These are phyloP conservation scores for Takakia lepidozioides DNA, from an alignment of 225 moss, liverwort and hornwort species.

Conservation along the genomic window DNA sequence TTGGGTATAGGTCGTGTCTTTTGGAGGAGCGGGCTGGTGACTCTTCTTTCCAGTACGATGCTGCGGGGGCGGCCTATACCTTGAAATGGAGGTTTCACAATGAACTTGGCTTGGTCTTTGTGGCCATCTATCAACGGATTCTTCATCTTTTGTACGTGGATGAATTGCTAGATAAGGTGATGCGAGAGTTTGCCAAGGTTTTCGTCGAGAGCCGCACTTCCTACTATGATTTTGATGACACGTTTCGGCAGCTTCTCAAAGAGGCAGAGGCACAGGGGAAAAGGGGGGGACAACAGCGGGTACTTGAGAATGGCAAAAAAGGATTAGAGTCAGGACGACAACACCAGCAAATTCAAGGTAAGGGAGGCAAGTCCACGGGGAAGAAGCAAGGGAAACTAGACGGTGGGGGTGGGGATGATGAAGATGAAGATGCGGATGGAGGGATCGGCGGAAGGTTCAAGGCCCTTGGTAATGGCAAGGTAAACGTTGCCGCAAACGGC, in stretches of 20 bases:
- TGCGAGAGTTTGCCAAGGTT: conserved; percentile 63
- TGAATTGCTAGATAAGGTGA: conserved; percentile 83
- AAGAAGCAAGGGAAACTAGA: conserved; percentile 15
- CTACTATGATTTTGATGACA: conserved; percentile 80
- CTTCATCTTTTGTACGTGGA: conserved; percentile 93
- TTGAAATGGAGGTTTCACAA: conserved; percentile 99
- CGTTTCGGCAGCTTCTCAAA: conserved; percentile 72
- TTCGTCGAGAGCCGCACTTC: conserved; percentile 47
- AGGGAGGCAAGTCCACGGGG: conserved; percentile 48
- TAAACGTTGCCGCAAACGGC: too few species aligned
- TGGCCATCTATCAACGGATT: conserved; percentile 93
- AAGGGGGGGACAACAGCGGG: conserved; percentile 48
- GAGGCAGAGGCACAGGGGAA: conserved; percentile 71
- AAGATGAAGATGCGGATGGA: conserved; percentile 46
- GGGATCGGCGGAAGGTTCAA: conserved; percentile 15
- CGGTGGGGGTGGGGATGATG: conserved; percentile 26
- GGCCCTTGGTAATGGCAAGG: conserved; percentile 28
- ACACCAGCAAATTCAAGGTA: conserved; percentile 42
- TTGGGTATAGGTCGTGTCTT: conserved; percentile 73
- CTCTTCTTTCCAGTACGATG: conserved; percentile 92
- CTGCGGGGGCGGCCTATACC: conserved; percentile 87
- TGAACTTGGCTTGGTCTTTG: conserved; percentile 93
- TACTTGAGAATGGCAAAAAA: conserved; percentile 41
- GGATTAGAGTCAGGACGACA: conserved; percentile 44
- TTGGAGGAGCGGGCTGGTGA: conserved; percentile 93